Percentiles rank a stretch among this genome's conserved stretches.
phyloP scores from a whole-genome alignment of 352 stramenopile species.

The Globisporangium solare region DNA sequence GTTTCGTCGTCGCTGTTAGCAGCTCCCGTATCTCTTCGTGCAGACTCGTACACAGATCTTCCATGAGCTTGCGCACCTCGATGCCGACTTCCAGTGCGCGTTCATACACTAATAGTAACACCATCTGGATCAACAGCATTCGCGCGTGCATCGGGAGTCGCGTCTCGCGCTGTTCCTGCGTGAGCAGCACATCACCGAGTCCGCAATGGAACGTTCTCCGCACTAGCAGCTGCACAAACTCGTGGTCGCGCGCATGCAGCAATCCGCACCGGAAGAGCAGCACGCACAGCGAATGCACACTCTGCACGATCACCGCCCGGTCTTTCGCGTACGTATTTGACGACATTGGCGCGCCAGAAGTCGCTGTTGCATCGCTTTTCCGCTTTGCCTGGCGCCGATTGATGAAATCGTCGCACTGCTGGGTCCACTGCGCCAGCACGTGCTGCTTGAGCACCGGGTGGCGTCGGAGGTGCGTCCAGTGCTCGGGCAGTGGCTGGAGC shows the following conservation, averaged over 20 bases:
- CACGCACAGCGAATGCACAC: constrained; percentile 28
- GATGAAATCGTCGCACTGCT: constrained; percentile 14
- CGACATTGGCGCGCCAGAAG: constrained; percentile 1
- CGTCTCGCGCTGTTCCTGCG: not conserved
- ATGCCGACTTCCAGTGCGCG: not conserved
- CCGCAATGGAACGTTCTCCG: constrained; percentile 2
- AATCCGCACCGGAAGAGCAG: constrained; percentile 38
- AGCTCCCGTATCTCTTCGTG: constrained; percentile 34
- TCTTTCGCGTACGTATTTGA: constrained; percentile 2
- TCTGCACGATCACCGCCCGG: constrained; percentile 19
- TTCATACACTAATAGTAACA: constrained; percentile 3
- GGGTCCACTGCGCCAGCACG: constrained; percentile 28
- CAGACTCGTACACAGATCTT: constrained; percentile 33
- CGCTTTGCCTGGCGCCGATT: constrained; percentile 6
- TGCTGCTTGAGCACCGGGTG: constrained; percentile 48
- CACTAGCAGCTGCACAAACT: constrained; percentile 16
- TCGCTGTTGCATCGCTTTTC: not conserved
- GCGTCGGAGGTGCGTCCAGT: constrained; percentile 25
- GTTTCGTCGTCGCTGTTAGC: constrained; percentile 11
- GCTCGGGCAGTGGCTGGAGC: constrained; percentile 11
- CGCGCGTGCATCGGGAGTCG: constrained; percentile 20
- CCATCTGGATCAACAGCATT: constrained; percentile 14
- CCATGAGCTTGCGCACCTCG: constrained; percentile 21
- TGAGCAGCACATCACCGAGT: constrained; percentile 13
- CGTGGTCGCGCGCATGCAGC: constrained; percentile 16